Evolutionary conservation across 2,329 filamentous ascomycete genomes (phyloP), one percentile per base, ranked within the genome.

Genomic region (Cercospora citrullina): DNA sequence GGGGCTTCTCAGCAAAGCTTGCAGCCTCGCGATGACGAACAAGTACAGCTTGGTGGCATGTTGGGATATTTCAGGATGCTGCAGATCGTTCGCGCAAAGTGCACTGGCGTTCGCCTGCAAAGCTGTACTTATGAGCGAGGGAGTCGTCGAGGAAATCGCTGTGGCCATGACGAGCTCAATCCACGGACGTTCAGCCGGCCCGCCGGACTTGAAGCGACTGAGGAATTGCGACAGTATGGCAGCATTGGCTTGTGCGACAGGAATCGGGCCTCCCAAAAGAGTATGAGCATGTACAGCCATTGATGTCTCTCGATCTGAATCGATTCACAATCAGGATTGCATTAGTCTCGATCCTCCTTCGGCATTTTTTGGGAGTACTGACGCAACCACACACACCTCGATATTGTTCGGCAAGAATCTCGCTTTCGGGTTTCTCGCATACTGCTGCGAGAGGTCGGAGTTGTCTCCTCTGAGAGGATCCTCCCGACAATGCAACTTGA

Each of bases 11-110:
- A 68, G 48, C 3, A 42, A 12, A 16, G 63, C 14, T 6, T 62
- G 62, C 58, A 68, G 28, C 30, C 23, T 57, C 26, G 2, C 33
- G 26, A 68, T 62, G 18, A 63, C 51, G n/a, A 58, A 57, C 58
- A 68, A 55, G 39, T 68, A 65, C 23, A 68, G 45, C 30, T 63
- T 48, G 10, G 58, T 68, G 2, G 66, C 66, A 68, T 65, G 66
- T 16, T 26, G 39, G 5, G 18, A 31, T 28, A 68, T 39, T n/a
- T 65, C 62, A 21, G 57, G 58, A 21, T 51, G 21, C 26, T 63
- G 62, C 42, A 68, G 59, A 23, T 68, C 58, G 18, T 68, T 68
- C 4, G 57, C 66, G 31, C 58, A 65, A 6, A 65, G 58, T n/a
- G 66, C 66, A 9, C 12, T 63, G 12, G 66, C 66, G 51, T 65